These are phyloP conservation scores for Brassica hybrid DNA, from an alignment of 441 rosid species.

Conservation along the genomic window DNA sequence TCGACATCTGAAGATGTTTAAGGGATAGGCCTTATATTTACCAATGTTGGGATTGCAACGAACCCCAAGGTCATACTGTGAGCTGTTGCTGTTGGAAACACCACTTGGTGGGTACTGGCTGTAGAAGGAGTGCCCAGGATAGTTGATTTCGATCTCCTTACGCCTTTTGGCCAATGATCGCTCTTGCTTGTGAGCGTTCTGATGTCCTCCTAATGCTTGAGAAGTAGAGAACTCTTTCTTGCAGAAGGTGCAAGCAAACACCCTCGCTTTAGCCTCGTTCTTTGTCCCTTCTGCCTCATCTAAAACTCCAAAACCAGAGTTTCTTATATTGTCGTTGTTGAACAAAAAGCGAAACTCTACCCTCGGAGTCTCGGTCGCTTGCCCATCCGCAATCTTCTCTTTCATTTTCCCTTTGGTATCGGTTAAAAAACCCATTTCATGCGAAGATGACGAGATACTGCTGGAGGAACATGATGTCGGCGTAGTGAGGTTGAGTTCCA, in stretches of 20 bases:
- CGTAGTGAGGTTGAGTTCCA: conserved; percentile 38
- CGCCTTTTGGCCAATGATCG: conserved; percentile 54
- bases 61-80: conserved; percentile 46
- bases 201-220: conserved; percentile 65
- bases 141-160: conserved; percentile 47
- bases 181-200: conserved; percentile 67
- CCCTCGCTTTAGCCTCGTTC: conserved; percentile 33
- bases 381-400: conserved; percentile 15
- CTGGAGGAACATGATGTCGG: conserved; percentile 39
- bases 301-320: conserved; percentile 25
- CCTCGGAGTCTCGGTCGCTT: conserved; percentile 26
- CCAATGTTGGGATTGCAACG: conserved; percentile 45
- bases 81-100: conserved; percentile 25
- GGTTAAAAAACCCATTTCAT: conserved; percentile 14
- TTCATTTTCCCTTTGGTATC: conserved; percentile 33
- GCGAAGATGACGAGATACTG: conserved; percentile 40
- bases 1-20: conserved; percentile 41
- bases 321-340: conserved; percentile 29
- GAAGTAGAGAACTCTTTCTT: conserved; percentile 45
- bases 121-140: conserved; percentile 43
- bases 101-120: conserved; percentile 27
- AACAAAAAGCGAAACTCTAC: conserved; percentile 37
- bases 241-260: conserved; percentile 44
- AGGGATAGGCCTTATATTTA: conserved; percentile 47
- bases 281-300: conserved; percentile 28